phyloP scores from a whole-genome alignment of 768 basidiomycete species.

The Leccinum subgranulosum region DNA sequence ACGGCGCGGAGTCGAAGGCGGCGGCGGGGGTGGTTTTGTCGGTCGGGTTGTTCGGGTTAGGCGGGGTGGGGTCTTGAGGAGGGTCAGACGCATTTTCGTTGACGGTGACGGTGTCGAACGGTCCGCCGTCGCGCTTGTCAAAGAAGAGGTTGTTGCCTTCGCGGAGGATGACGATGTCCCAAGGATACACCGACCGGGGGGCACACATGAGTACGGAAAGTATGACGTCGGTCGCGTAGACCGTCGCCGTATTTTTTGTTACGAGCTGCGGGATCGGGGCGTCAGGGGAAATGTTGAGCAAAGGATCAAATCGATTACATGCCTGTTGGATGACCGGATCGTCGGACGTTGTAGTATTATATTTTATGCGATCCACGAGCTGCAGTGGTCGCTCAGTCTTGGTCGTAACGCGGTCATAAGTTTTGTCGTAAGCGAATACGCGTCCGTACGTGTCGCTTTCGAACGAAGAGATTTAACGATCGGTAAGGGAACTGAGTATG shows the following conservation, averaged over 20 bases:
- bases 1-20: constrained; percentile 58
- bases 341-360: constrained; percentile 97
- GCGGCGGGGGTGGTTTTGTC: constrained; percentile 47
- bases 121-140: constrained; percentile 96
- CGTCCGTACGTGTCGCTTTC: constrained; percentile 82
- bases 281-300: background rate
- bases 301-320: constrained; percentile 10
- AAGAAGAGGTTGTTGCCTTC: constrained; percentile 93
- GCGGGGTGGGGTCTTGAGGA: constrained; percentile 75
- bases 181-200: constrained; percentile 92
- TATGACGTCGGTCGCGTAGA: constrained; percentile 95
- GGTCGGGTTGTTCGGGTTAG: constrained; percentile 73
- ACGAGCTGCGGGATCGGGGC: constrained; percentile 53
- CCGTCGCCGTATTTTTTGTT: constrained; percentile 72
- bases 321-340: constrained; percentile 96
- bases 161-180: constrained; percentile 95
- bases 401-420: constrained; percentile 93
- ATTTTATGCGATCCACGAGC: constrained; percentile 90
- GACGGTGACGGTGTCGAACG: constrained; percentile 96
- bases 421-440: constrained; percentile 88
- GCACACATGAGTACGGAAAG: constrained; percentile 96
- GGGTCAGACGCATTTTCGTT: constrained; percentile 98
- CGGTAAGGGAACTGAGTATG: background rate
- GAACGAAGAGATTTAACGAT: constrained; percentile 6
- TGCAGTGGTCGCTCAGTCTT: constrained; percentile 90